phyloP scores from a whole-genome alignment of 2,329 filamentous ascomycete genomes.

The Trichoderma atrobrunneum region DNA sequence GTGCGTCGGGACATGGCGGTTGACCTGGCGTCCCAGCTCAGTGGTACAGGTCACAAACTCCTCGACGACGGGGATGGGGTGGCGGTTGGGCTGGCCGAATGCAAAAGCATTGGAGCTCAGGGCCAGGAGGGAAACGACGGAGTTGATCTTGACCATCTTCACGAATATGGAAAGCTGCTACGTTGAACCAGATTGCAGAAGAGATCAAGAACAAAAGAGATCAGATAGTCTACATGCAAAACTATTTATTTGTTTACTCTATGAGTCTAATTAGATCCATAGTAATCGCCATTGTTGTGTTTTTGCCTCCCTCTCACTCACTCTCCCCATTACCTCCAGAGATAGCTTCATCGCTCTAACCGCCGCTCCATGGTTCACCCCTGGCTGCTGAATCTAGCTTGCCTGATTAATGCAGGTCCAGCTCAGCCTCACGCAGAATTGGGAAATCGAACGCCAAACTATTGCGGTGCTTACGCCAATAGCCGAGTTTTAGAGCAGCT shows the following conservation, averaged over 20 bases:
- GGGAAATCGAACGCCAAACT: background rate
- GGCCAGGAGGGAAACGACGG: conserved; percentile 4
- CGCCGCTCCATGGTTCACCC: background rate
- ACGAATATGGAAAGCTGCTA: background rate
- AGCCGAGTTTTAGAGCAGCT: background rate
- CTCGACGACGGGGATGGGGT: background rate
- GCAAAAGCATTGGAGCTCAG: conserved; percentile 6
- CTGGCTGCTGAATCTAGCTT: background rate
- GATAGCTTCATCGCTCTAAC: background rate
- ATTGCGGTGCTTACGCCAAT: conserved; percentile 13
- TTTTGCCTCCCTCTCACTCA: background rate
- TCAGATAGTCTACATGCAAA: background rate
- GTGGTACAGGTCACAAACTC: conserved; percentile 9
- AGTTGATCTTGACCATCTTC: conserved; percentile 15
- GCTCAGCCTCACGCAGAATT: background rate
- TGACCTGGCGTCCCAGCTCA: background rate
- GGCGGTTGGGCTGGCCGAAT: background rate
- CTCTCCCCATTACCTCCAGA: background rate
- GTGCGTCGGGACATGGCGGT: conserved; percentile 8
- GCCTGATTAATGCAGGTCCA: background rate
- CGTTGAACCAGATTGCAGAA: background rate
- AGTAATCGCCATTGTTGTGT: background rate
- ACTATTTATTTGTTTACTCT: background rate
- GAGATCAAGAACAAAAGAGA: background rate
- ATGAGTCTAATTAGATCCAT: background rate